A percentile compares a stretch with the other conserved stretches of the same genome.
These are phyloP conservation scores for Adiantum capillusveneris DNA, from an alignment of 75 land plant species.

Conservation along the genomic window DNA sequence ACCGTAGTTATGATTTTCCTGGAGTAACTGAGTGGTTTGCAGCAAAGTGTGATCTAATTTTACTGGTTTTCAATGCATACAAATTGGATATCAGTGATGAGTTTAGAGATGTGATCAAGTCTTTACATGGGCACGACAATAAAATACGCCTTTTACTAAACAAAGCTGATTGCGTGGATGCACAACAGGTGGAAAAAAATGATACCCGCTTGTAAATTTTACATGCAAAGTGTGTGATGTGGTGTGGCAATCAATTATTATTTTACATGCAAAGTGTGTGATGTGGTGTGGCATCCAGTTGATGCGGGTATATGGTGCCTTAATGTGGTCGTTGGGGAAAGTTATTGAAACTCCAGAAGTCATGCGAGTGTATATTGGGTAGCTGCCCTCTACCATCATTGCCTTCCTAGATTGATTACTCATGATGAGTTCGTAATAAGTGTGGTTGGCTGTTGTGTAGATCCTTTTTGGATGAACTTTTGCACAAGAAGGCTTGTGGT, in stretches of 20 bases:
- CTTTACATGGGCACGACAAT: conserved; percentile 88
- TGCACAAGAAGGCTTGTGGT: conserved; percentile 52
- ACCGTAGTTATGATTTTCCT: conserved; percentile 90
- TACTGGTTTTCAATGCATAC: conserved; percentile 88
- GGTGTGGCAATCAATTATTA: background rate
- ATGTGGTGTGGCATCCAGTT: no score
- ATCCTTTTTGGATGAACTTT: conserved; percentile 88
- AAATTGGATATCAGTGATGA: conserved; percentile 96
- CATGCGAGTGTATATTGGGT: conserved; percentile 91
- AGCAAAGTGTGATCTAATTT: conserved; percentile 84
- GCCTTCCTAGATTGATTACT: no score
- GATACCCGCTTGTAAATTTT: background rate
- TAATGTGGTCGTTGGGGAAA: conserved; percentile 99
- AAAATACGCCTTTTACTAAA: conserved; percentile 89
- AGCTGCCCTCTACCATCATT: no score
- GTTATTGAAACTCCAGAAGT: conserved; percentile 94
- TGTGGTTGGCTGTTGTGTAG: conserved; percentile 26
- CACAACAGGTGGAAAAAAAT: conserved; percentile 59
- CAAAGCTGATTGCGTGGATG: conserved; percentile 92
- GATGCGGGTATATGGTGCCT: conserved; percentile 95
- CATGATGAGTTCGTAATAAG: no score
- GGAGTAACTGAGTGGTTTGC: conserved; percentile 99
- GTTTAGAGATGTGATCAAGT: conserved; percentile 78
- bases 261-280: conserved; percentile 3
- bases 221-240: background rate